These are phyloP conservation scores for Alternaria ventricosa DNA, from an alignment of 2,329 filamentous ascomycete genomes.

Conservation along the genomic window DNA sequence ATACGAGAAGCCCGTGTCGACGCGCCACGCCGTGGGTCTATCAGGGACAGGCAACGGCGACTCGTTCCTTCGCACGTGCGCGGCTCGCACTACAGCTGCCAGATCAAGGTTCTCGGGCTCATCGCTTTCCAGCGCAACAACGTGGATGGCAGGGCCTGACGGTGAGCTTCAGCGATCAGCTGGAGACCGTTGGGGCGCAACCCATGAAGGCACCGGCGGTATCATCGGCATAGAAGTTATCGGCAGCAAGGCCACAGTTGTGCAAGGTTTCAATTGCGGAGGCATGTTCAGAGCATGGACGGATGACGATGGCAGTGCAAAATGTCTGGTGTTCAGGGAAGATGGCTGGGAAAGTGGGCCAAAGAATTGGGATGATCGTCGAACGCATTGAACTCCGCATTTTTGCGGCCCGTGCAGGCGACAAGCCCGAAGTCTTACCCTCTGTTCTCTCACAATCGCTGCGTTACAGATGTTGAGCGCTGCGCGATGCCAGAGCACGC, in stretches of 20 bases:
- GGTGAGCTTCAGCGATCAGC: constrained; percentile 79
- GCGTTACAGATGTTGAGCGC: not conserved
- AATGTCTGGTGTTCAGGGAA: constrained; percentile 66
- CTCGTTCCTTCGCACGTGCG: constrained; percentile 77
- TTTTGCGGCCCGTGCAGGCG: not conserved
- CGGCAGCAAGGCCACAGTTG: constrained; percentile 61
- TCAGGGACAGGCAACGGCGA: constrained; percentile 90
- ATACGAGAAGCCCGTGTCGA: constrained; percentile 2
- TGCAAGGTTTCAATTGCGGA: constrained; percentile 83
- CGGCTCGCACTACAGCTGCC: constrained; percentile 74
- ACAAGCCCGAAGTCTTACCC: not conserved
- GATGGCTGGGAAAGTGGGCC: constrained; percentile 37
- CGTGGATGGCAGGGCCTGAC: constrained; percentile 69
- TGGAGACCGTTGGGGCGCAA: constrained; percentile 72
- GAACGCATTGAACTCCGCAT: not conserved
- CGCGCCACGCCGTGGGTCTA: constrained; percentile 60
- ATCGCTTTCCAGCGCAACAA: constrained; percentile 65
- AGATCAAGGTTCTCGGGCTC: constrained; percentile 69
- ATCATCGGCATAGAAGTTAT: constrained; percentile 80
- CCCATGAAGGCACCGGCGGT: constrained; percentile 82
- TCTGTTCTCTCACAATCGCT: not conserved
- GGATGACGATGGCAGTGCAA: constrained; percentile 64
- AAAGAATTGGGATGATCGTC: constrained; percentile 4
- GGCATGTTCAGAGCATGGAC: constrained; percentile 88
- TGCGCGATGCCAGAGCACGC: not conserved